Percentiles rank a stretch among this genome's conserved stretches.
Evolutionary conservation across 495 filamentous ascomycete genomes (phyloP).

Genomic region (Penicillium mononematosum): DNA sequence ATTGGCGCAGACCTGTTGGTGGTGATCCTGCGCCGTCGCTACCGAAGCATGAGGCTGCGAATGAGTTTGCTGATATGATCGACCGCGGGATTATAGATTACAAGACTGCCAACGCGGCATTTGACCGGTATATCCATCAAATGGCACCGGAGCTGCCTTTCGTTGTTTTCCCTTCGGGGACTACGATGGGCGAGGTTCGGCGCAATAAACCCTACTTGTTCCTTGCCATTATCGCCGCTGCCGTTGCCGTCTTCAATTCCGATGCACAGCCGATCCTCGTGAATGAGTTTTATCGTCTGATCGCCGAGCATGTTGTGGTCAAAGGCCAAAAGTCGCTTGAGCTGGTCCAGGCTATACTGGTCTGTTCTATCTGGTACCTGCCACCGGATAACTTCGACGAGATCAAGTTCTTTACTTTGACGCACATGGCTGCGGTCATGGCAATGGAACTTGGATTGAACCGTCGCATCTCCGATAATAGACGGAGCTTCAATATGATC

Average conservation of each 20-base stretch:
- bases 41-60: conserved; percentile 14
- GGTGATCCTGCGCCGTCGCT: conserved; percentile 15
- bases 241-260: conserved; percentile 61
- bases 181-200: conserved; percentile 65
- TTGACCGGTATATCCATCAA: conserved; percentile 63
- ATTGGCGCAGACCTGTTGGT: conserved; percentile 19
- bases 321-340: conserved; percentile 83
- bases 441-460: conserved; percentile 86
- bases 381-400: conserved; percentile 82
- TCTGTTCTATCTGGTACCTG: conserved; percentile 76
- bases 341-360: conserved; percentile 74
- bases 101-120: conserved; percentile 61
- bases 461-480: conserved; percentile 32
- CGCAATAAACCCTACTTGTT: conserved; percentile 75
- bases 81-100: conserved; percentile 66
- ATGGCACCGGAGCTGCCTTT: conserved; percentile 74
- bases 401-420: conserved; percentile 86
- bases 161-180: conserved; percentile 69
- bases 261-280: conserved; percentile 59
- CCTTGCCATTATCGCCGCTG: conserved; percentile 69
- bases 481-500: conserved; percentile 30
- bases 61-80: conserved; percentile 62
- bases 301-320: conserved; percentile 72
- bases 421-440: conserved; percentile 80
- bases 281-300: conserved; percentile 66